Evolutionary conservation across 129 eudicot genomes (phyloP).

Genomic region (Escallonia rubra): DNA sequence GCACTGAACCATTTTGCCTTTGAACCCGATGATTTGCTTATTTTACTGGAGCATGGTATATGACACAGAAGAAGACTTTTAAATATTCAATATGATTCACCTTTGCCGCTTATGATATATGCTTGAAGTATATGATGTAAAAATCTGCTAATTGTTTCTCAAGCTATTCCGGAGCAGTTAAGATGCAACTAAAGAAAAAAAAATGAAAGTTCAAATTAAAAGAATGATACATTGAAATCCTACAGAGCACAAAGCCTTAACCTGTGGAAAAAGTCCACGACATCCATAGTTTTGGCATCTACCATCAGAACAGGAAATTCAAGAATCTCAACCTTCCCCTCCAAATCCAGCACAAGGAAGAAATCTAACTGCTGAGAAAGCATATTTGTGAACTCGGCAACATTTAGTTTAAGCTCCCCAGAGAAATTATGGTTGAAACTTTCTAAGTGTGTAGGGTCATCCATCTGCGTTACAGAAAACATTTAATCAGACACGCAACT

Average conservation of each 20-base stretch:
- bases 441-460: constrained; percentile 65
- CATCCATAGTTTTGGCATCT: constrained; percentile 76
- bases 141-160: not conserved
- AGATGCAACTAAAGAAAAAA: not conserved
- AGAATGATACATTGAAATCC: not conserved
- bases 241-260: constrained; percentile 3
- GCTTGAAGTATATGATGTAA: not conserved
- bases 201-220: not conserved
- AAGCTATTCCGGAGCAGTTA: not conserved
- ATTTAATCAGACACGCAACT: constrained; percentile 1
- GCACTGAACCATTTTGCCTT: too few species aligned
- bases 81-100: too few species aligned
- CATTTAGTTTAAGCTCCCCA: constrained; percentile 27
- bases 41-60: too few species aligned
- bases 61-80: too few species aligned
- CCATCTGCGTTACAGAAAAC: constrained; percentile 44
- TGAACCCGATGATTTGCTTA: too few species aligned
- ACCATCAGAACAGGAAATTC: constrained; percentile 87
- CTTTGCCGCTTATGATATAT: too few species aligned
- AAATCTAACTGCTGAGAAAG: constrained; percentile 59
- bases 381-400: constrained; percentile 20
- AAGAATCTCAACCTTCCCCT: constrained; percentile 92
- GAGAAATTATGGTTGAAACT: constrained; percentile 56
- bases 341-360: constrained; percentile 93
- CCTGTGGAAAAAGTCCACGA: constrained; percentile 95